Conservation (phyloP, 148 eudicot genomes). For the Rhododendron griersonianum region DNA sequence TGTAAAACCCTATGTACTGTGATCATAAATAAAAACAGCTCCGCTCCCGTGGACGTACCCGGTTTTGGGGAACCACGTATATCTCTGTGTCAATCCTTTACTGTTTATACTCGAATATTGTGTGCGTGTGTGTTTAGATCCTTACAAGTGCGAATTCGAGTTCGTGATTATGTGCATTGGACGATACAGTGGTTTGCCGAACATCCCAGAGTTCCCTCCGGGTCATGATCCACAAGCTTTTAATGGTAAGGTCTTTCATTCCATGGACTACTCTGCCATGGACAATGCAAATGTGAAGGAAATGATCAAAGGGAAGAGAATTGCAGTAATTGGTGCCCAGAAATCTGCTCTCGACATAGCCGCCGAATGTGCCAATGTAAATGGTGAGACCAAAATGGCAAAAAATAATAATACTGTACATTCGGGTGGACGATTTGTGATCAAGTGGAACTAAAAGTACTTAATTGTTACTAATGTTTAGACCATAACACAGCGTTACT, state of each 20-base stretch:
- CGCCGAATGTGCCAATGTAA: conserved; percentile 2
- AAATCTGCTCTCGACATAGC: conserved; percentile 15
- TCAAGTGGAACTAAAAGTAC: no score
- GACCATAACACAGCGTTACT: no score
- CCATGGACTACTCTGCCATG: conserved; percentile 10
- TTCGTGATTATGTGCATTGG: conserved; percentile 14
- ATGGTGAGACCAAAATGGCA: conserved; percentile 2
- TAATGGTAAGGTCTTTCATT: not conserved
- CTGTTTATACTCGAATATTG: no score
- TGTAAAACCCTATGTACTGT: no score
- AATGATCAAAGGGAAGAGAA: not conserved
- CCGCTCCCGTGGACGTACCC: no score
- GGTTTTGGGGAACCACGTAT: no score
- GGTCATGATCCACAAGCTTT: not conserved
- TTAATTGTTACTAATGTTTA: no score
- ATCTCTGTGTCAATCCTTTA: no score
- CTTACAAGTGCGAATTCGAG: not conserved
- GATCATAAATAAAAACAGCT: no score
- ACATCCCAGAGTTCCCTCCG: not conserved
- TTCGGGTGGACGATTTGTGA: no score
- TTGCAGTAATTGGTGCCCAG: not conserved
- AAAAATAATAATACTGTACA: no score
- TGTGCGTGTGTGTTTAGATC: no score
- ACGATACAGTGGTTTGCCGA: conserved; percentile 5
- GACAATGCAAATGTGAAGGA: not conserved